These are phyloP conservation scores for Coemansia sp. DNA, from an alignment of 192 early-diverging fungal genomes.

Conservation along the genomic window DNA sequence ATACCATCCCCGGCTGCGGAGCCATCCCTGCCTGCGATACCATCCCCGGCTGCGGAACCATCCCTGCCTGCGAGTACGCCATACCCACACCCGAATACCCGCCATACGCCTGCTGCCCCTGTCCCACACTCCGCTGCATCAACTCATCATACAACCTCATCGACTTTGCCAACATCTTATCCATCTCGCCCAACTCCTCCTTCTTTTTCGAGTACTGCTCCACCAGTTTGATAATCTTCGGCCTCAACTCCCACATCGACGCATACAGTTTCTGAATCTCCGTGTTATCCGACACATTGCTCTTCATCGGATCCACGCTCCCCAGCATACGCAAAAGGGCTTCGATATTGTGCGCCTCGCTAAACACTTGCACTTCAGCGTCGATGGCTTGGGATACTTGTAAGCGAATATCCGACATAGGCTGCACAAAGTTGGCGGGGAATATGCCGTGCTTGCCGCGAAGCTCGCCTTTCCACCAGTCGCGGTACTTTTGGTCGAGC, in stretches of 20 bases:
- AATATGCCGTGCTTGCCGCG: constrained; percentile 90
- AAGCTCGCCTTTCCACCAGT: constrained; percentile 98
- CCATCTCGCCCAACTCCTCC: constrained; percentile 55
- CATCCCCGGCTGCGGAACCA: too few relatives aligned
- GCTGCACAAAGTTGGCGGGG: constrained; percentile 94
- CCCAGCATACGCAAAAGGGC: constrained; percentile 72
- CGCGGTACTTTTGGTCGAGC: constrained; percentile 89
- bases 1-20: too few relatives aligned
- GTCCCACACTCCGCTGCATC: constrained; percentile 30
- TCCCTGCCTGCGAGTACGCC: too few relatives aligned
- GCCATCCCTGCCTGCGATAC: too few relatives aligned
- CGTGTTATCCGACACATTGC: constrained; percentile 88
- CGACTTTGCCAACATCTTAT: constrained; percentile 38
- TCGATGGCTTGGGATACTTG: constrained; percentile 60
- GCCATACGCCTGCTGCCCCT: not conserved
- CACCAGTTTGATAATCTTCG: constrained; percentile 82
- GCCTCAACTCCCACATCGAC: constrained; percentile 75
- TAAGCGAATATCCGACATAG: constrained; percentile 61
- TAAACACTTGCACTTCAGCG: constrained; percentile 67
- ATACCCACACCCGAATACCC: too few relatives aligned
- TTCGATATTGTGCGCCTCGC: constrained; percentile 73
- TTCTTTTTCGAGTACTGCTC: constrained; percentile 82
- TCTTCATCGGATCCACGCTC: constrained; percentile 73
- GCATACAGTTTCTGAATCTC: constrained; percentile 79
- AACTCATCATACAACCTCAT: constrained; percentile 47